These are phyloP conservation scores for Trametes cingulata DNA, from an alignment of 768 basidiomycete species.

Conservation along the genomic window DNA sequence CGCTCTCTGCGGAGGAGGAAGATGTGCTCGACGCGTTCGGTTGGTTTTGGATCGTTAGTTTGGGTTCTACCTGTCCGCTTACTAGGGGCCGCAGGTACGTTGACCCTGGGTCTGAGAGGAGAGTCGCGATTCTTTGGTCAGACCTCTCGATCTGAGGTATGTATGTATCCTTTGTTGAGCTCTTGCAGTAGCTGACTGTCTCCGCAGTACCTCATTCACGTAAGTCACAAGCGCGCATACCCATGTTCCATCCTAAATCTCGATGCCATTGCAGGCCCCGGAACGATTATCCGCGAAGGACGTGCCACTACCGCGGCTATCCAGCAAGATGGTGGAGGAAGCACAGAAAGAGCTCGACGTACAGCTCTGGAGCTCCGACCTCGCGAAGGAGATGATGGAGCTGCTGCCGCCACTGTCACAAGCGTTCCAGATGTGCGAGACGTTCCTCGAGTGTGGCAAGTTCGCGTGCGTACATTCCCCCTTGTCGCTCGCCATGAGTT, in stretches of 20 bases:
- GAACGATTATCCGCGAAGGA: slow-evolving; percentile 20
- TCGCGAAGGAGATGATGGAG: slow-evolving; percentile 46
- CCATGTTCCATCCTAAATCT: background rate
- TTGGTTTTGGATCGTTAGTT: slow-evolving; percentile 18
- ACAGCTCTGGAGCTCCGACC: slow-evolving; percentile 24
- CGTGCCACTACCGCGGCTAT: slow-evolving; percentile 38
- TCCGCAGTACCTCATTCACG: slow-evolving; percentile 58
- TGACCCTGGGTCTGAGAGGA: slow-evolving; percentile 55
- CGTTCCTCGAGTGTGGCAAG: slow-evolving; percentile 64
- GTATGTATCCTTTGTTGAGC: slow-evolving; percentile 15
- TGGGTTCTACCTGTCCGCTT: background rate
- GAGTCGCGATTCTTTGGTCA: slow-evolving; percentile 60
- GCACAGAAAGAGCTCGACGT: slow-evolving; percentile 33
- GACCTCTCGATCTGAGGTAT: slow-evolving; percentile 69
- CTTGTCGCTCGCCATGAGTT: background rate
- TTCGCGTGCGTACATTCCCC: slow-evolving; percentile 47
- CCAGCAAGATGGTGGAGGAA: slow-evolving; percentile 43
- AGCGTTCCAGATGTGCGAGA: slow-evolving; percentile 59
- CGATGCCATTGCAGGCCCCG: slow-evolving; percentile 27
- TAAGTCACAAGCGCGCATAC: slow-evolving; percentile 27
- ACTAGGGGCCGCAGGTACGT: slow-evolving; percentile 43
- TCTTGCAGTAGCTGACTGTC: background rate
- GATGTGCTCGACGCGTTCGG: slow-evolving; percentile 56
- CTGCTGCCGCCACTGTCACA: slow-evolving; percentile 58
- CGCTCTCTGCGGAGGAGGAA: slow-evolving; percentile 35